phyloP scores from a whole-genome alignment of 176 grass and related monocot genomes.

The Puccinellia tenuiflora region DNA sequence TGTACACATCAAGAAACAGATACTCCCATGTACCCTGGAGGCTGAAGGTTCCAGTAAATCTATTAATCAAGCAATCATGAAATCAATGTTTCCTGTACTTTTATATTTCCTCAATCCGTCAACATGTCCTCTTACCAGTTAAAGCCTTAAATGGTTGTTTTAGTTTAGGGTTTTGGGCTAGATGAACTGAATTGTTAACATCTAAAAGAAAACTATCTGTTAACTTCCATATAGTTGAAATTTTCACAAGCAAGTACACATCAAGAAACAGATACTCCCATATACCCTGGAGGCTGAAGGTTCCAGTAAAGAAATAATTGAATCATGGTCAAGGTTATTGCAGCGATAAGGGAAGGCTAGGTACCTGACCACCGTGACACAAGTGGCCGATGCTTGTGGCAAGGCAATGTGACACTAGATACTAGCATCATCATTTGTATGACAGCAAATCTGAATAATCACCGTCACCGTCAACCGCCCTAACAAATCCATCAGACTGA shows the following conservation, averaged over 20 bases:
- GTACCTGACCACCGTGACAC: not conserved
- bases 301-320: not conserved
- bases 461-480: not conserved
- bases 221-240: not conserved
- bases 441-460: not conserved
- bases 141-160: not conserved
- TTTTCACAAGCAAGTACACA: not conserved
- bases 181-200: not conserved
- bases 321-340: not conserved
- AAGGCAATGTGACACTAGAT: not conserved
- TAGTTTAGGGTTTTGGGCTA: not conserved
- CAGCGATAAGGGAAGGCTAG: not conserved
- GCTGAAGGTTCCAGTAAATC: not conserved
- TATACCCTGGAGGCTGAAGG: not conserved
- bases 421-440: not conserved
- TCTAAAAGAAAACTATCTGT: not conserved
- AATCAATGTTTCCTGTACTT: not conserved
- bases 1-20: not conserved
- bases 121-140: not conserved
- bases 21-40: not conserved
- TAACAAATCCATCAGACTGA: not conserved
- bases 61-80: conserved; percentile 1
- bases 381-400: not conserved
- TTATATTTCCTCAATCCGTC: conserved; percentile 1
- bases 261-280: not conserved